These are phyloP conservation scores for Platanthera guangdongensis DNA, from an alignment of 106 monocot genomes.

Conservation along the genomic window DNA sequence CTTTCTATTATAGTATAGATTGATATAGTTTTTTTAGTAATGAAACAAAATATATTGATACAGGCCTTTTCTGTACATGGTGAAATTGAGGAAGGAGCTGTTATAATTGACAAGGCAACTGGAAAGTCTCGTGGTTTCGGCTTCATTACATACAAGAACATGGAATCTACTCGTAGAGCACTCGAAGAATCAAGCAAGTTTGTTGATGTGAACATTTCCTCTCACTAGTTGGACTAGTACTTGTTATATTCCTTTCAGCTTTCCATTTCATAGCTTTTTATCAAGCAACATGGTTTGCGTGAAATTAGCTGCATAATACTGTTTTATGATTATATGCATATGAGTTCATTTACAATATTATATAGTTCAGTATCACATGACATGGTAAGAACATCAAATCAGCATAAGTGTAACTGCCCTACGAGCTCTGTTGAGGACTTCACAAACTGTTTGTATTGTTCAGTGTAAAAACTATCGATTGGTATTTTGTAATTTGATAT, in stretches of 20 bases:
- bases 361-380: too few species aligned
- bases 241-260: neutral
- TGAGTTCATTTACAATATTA: too few species aligned
- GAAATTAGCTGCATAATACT: neutral
- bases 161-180: constrained; percentile 43
- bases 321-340: too few species aligned
- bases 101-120: constrained; percentile 43
- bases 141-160: constrained; percentile 39
- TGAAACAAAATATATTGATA: constrained; percentile 1
- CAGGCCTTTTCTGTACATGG: constrained; percentile 39
- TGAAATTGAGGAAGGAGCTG: constrained; percentile 58
- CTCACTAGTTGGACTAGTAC: neutral
- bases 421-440: too few species aligned
- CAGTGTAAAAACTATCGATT: too few species aligned
- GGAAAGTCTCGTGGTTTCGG: constrained; percentile 59
- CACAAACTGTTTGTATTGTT: too few species aligned
- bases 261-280: neutral
- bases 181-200: constrained; percentile 46
- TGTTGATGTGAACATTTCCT: constrained; percentile 33
- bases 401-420: too few species aligned
- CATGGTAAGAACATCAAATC: too few species aligned
- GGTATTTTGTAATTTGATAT: too few species aligned
- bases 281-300: neutral
- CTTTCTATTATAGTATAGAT: too few species aligned
- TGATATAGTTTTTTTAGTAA: neutral